Base-by-base conservation (phyloP, 768 basidiomycete genomes). In the Trichaptum fuscoviolaceum region DNA sequence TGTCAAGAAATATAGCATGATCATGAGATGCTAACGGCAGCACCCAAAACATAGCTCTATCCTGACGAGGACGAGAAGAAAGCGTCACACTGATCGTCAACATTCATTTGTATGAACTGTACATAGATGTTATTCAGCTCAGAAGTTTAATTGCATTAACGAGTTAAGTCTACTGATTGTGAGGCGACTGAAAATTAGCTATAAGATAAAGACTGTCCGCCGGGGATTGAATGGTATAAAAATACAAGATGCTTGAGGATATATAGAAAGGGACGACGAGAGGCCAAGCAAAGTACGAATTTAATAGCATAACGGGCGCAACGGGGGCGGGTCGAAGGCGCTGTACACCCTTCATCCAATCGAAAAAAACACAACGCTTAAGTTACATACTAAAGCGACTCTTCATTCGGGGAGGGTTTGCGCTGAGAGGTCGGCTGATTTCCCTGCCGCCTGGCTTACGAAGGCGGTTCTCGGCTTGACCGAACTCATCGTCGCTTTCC, bases 11-110 rank as follows among this genome's bases (percentile, higher is more conserved):
- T 61, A 25, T 17, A 2, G 2, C 30, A 15, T 61, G 3, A 12
- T 61, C 7, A 18, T 15, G 12, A 20, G 15, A 15, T 5, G 42
- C 42, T 52, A 52, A 52, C 30, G 30, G 30, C 2, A 30, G 30
- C 30, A 30, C 8, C 30, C 30, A 30, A 30, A 3, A 8, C 23
- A 5, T 61, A 61, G 59, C 59, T 61, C 30, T 61, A 61, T 61
- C 59, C 59, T 23, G 59, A 61, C 59, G 59, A 61, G 15, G 42
- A 52, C 42, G 42, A 52, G 5, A 52, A 52, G 42, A 52, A 52
- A 52, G 2, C 42, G 3, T 52, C 42, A 6, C 20, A 52, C 12
- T 52, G 20, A 52, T 15, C 42, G 5, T 52, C 15, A 20, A 52
- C 2, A 3, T 12, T 20, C 15, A 15, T 12, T 52, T 20, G 42